These are phyloP conservation scores for Alloteropsis semialata DNA, from an alignment of 176 grass and related monocot genomes.

Conservation along the genomic window DNA sequence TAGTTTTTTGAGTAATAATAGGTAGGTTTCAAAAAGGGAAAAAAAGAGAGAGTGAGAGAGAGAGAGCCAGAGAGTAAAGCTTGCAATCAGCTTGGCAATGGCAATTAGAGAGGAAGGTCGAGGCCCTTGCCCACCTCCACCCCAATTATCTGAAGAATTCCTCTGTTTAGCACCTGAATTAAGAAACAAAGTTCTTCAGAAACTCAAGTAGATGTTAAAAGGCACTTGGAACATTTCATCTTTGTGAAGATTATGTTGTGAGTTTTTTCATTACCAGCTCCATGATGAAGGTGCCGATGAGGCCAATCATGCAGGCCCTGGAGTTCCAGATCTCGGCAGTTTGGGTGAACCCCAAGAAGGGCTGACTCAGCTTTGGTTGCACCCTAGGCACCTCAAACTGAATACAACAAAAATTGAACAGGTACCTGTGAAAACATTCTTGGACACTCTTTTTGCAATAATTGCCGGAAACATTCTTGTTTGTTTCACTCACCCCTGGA, in stretches of 20 bases:
- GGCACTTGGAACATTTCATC: background rate
- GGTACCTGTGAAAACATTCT: background rate
- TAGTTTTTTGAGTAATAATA: background rate
- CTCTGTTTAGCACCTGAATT: conserved; percentile 61
- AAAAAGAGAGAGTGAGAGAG: no score
- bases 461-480: background rate
- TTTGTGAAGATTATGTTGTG: background rate
- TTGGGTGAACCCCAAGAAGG: conserved; percentile 82
- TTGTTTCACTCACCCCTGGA: conserved; percentile 47
- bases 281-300: conserved; percentile 70
- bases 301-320: conserved; percentile 80
- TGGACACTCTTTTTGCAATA: background rate
- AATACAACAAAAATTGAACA: background rate
- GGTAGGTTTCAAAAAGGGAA: background rate
- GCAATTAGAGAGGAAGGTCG: conserved; percentile 53
- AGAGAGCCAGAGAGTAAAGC: background rate
- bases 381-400: conserved; percentile 55
- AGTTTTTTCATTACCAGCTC: conserved; percentile 48
- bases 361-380: conserved; percentile 68
- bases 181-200: background rate
- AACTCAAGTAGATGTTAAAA: background rate
- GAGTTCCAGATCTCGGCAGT: conserved; percentile 93
- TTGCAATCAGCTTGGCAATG: background rate
- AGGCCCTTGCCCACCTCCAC: conserved; percentile 88
- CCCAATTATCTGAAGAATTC: conserved; percentile 73